A percentile compares a stretch with the other conserved stretches of the same genome.
Conservation (phyloP, 1,139 yeast species). For the Zygoascus meyerae region DNA sequence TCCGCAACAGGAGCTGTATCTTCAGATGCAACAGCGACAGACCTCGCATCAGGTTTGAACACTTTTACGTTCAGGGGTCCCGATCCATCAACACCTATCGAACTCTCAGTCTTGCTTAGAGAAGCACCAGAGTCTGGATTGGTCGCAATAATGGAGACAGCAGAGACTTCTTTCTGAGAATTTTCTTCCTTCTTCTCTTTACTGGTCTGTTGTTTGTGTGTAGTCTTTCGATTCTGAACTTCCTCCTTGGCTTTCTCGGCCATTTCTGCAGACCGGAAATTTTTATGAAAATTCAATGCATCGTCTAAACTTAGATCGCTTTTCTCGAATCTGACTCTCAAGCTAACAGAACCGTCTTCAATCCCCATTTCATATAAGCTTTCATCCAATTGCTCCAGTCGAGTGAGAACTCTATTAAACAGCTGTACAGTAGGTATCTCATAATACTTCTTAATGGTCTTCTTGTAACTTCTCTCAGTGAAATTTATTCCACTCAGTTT, state of each 20-base stretch:
- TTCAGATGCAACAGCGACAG: conserved; percentile 8
- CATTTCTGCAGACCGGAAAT: conserved; percentile 10
- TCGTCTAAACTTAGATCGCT: conserved; percentile 20
- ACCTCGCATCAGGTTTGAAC: background rate
- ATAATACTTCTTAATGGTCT: conserved; percentile 13
- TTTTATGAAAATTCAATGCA: conserved; percentile 19
- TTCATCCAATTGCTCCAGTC: conserved; percentile 22
- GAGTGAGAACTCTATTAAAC: conserved; percentile 20
- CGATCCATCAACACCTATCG: background rate
- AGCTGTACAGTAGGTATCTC: conserved; percentile 27
- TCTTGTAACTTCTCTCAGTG: conserved; percentile 21
- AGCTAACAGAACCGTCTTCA: conserved; percentile 22
- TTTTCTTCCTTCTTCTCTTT: background rate
- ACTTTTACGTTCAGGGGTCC: background rate
- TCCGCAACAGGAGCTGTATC: conserved; percentile 13
- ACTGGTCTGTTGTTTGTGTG: too few species aligned
- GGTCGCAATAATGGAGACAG: background rate
- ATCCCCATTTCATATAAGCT: conserved; percentile 24
- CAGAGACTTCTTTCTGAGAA: background rate
- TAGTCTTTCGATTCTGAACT: background rate
- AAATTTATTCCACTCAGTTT: conserved; percentile 25
- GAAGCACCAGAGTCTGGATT: background rate
- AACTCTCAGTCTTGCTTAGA: too few species aligned
- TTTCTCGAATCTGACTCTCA: conserved; percentile 25
- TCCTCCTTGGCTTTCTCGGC: background rate